A percentile compares a stretch with the other conserved stretches of the same genome.
Evolutionary conservation across 805 yeast genomes (phyloP).

Genomic region (Maudiozyma saulgeensis): DNA sequence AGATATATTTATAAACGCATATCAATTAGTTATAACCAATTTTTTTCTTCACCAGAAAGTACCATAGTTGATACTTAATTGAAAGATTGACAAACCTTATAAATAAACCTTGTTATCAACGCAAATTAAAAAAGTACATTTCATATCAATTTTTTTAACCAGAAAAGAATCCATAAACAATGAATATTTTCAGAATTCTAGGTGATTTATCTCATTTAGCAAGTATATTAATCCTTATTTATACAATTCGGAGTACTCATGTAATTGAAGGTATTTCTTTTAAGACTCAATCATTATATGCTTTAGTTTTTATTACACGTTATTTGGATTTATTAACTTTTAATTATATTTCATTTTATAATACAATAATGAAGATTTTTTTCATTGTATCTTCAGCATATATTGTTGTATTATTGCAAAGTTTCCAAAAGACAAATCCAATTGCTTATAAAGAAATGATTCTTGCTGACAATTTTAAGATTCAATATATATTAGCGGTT

Average conservation of each 20-base stretch:
- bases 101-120: background rate
- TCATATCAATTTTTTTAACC: no score
- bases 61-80: no score
- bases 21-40: no score
- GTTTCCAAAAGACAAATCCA: constrained; percentile 37
- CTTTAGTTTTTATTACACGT: constrained; percentile 60
- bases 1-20: no score
- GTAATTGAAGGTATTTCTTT: constrained; percentile 79
- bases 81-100: no score
- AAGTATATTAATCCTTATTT: constrained; percentile 66
- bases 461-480: constrained; percentile 63
- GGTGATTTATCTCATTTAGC: constrained; percentile 82
- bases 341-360: constrained; percentile 59
- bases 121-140: background rate
- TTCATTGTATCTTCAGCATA: constrained; percentile 70
- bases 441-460: constrained; percentile 44
- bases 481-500: constrained; percentile 59
- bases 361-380: constrained; percentile 69
- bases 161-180: background rate
- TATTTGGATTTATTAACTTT: constrained; percentile 48
- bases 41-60: no score
- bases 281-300: constrained; percentile 79
- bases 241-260: constrained; percentile 51
- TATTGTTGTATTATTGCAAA: constrained; percentile 60
- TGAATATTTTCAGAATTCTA: constrained; percentile 17